A percentile compares a stretch with the other conserved stretches of the same genome.
Evolutionary conservation across 2,329 filamentous ascomycete species (phyloP).

Genomic region (Calcarisporium arbuscula): DNA sequence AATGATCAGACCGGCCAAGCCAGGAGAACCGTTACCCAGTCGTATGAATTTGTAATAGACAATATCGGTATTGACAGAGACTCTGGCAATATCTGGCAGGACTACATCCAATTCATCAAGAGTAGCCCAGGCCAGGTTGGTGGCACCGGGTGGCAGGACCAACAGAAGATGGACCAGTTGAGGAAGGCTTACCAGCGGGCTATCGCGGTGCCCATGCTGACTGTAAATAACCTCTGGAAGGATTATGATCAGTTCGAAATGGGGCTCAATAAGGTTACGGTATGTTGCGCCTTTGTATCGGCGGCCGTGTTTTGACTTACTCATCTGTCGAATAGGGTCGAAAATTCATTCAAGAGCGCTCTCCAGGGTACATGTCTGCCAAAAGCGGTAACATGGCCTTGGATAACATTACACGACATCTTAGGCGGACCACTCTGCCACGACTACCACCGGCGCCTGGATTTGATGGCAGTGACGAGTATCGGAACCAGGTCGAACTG

Average conservation of each 20-base stretch:
- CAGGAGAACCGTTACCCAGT: slow-evolving; percentile 72
- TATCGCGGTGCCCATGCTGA: slow-evolving; percentile 77
- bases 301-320: slow-evolving; percentile 5
- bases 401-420: slow-evolving; percentile 76
- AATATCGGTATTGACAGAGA: slow-evolving; percentile 89
- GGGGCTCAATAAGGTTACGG: slow-evolving; percentile 84
- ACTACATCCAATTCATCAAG: slow-evolving; percentile 92
- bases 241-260: slow-evolving; percentile 97
- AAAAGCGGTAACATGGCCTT: slow-evolving; percentile 83
- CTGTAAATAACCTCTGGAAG: slow-evolving; percentile 84
- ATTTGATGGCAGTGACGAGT: slow-evolving; percentile 83
- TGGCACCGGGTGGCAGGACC: slow-evolving; percentile 87
- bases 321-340: slow-evolving; percentile 56
- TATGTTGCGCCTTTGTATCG: slow-evolving; percentile 34
- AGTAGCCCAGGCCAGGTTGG: slow-evolving; percentile 79
- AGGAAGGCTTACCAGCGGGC: slow-evolving; percentile 90
- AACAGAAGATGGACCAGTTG: slow-evolving; percentile 93
- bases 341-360: slow-evolving; percentile 90
- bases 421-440: slow-evolving; percentile 73
- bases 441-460: slow-evolving; percentile 75
- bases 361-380: slow-evolving; percentile 92
- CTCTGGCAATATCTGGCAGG: slow-evolving; percentile 82
- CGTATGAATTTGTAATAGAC: slow-evolving; percentile 88
- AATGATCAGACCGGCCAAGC: slow-evolving; percentile 73
- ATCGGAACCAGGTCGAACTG: slow-evolving; percentile 71